A percentile compares a stretch with the other conserved stretches of the same genome.
Conservation (phyloP, 257 asterid species). For the Rhazya stricta region DNA sequence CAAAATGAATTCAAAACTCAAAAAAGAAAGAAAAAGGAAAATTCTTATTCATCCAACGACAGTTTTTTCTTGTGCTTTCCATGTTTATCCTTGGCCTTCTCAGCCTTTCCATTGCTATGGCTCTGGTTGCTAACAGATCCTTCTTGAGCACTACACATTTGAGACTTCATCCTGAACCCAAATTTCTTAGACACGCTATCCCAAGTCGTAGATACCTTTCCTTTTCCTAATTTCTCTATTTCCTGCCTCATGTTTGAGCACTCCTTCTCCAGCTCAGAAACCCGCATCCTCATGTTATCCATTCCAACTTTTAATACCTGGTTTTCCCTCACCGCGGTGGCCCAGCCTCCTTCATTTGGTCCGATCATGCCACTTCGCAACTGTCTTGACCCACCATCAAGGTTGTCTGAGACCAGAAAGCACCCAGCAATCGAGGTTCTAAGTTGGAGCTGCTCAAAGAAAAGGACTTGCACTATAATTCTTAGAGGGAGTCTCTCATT, state of each 20-base stretch:
- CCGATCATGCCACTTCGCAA: constrained; percentile 73
- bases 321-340: constrained; percentile 78
- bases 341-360: constrained; percentile 62
- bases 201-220: constrained; percentile 59
- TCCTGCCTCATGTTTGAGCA: constrained; percentile 83
- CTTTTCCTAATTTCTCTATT: constrained; percentile 75
- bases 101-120: constrained; percentile 36
- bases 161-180: constrained; percentile 77
- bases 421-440: constrained; percentile 94
- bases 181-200: constrained; percentile 72
- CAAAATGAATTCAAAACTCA: constrained; percentile 4
- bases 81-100: constrained; percentile 41
- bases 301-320: constrained; percentile 96
- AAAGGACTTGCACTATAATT: constrained; percentile 84
- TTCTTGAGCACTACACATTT: constrained; percentile 96
- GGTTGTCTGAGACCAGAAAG: constrained; percentile 88
- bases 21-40: constrained; percentile 14
- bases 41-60: constrained; percentile 31
- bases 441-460: constrained; percentile 93
- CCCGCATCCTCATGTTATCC: constrained; percentile 92
- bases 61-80: constrained; percentile 54
- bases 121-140: constrained; percentile 80
- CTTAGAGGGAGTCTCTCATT: constrained; percentile 86
- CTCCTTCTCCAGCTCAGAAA: constrained; percentile 89
- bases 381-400: constrained; percentile 85